Evolutionary conservation across 2,329 filamentous ascomycete species (phyloP), one percentile per base, ranked within the genome.

Genomic region (Aaosphaeria pasadenensis): DNA sequence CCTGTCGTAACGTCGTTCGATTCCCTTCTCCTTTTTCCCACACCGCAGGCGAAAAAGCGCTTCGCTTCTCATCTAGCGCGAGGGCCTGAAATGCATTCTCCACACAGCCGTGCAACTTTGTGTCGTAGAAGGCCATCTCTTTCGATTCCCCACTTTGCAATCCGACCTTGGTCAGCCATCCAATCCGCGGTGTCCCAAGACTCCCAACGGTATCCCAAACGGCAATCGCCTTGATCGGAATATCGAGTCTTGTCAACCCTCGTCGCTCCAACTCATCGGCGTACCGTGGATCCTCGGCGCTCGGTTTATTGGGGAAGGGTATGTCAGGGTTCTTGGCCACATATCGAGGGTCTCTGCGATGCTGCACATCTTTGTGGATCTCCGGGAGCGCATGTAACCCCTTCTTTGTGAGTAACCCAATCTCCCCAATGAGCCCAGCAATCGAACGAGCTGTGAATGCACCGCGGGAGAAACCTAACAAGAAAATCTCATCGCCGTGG

Each of bases 51-150:
- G 70, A 68, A 52, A 80, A 82, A 0, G 78, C 74, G 7, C 60
- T 64, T 1, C 79, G 71, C 40, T 72, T 72, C 53, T 82, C 79
- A 42, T 82, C 79, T 0, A 82, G 67, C 2, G 78, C 78, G 0
- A 82, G 64, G 1, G 78, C 79, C 40, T 82, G 79, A 51, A 81
- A 82, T 1, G 79, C 79, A 49, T 81, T 75, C 36, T 79, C 74
- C 4, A 81, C 66, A n/a, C 59, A 69, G 43, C 70, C 52, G 30
- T 55, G 58, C 11, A 70, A 58, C 13, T 72, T 71, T 0, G 77
- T 79, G 56, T 80, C 75, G 58, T 77, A 75, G 55, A 78, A 79
- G 1, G 63, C 52, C 39, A 74, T 71, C n/a, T 70, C 68, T 36
- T 59, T 62, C 29, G 63, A 66, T 42, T 72, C 63, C 11, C 57